A percentile compares a stretch with the other conserved stretches of the same genome.
Conservation (phyloP, 441 rosid species). For the Erodium moschatum region DNA sequence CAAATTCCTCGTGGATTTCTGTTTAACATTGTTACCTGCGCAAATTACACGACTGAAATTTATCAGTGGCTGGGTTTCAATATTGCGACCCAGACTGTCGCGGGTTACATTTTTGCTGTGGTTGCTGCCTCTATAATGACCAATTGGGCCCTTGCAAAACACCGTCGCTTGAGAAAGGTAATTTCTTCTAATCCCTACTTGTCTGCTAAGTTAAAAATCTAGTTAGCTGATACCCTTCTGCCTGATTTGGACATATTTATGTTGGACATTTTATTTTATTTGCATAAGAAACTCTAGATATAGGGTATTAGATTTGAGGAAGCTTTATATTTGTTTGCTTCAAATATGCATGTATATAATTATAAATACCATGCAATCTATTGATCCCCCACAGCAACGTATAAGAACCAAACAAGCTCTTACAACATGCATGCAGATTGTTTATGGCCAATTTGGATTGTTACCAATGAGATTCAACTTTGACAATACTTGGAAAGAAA, state of each 20-base stretch:
- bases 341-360: not conserved
- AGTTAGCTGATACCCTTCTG: not conserved
- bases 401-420: not conserved
- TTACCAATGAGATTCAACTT: not conserved
- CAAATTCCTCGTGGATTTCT: slow-evolving; percentile 86
- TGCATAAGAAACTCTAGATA: not conserved
- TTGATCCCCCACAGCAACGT: not conserved
- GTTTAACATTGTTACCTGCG: slow-evolving; percentile 84
- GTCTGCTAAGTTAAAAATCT: not conserved
- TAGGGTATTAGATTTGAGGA: not conserved
- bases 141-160: slow-evolving; percentile 93
- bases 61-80: slow-evolving; percentile 97
- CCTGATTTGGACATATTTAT: not conserved
- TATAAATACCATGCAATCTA: not conserved
- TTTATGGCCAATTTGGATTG: not conserved
- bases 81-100: slow-evolving; percentile 78
- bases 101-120: slow-evolving; percentile 69
- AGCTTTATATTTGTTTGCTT: not conserved
- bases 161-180: slow-evolving; percentile 79
- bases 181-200: not conserved
- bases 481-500: not conserved
- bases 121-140: slow-evolving; percentile 81
- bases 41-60: slow-evolving; percentile 88
- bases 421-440: not conserved
- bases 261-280: not conserved